Conservation (phyloP, 768 basidiomycete species). For the Boletus speciosus region DNA sequence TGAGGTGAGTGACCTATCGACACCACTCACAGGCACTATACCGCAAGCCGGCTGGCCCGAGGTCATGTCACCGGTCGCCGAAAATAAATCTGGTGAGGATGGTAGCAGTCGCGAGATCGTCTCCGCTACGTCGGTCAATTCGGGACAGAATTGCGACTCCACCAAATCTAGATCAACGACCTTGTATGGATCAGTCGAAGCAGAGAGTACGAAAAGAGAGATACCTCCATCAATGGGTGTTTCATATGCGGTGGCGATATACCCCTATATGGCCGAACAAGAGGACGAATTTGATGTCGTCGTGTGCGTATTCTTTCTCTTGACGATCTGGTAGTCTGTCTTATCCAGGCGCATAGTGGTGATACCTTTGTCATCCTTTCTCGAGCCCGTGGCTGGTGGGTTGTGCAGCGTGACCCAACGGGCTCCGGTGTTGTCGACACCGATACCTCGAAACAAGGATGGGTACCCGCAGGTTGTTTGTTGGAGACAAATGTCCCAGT, state of each 20-base stretch:
- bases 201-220: conserved; percentile 38
- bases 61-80: conserved; percentile 55
- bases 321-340: not conserved
- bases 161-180: conserved; percentile 17
- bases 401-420: conserved; percentile 90
- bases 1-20: conserved; percentile 62
- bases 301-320: conserved; percentile 57
- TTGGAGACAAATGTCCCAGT: conserved; percentile 92
- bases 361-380: conserved; percentile 93
- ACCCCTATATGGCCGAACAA: conserved; percentile 97
- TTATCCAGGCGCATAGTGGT: conserved; percentile 47
- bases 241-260: conserved; percentile 96
- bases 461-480: conserved; percentile 97
- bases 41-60: conserved; percentile 79
- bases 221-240: conserved; percentile 51
- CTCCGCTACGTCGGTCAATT: conserved; percentile 33
- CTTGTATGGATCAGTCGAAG: conserved; percentile 22
- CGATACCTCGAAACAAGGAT: conserved; percentile 81
- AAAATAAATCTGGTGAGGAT: conserved; percentile 45
- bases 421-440: conserved; percentile 77
- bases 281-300: conserved; percentile 98
- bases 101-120: conserved; percentile 37
- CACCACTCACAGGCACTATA: conserved; percentile 54
- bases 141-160: conserved; percentile 29
- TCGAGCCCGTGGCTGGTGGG: conserved; percentile 98